Conservation (phyloP, 2,329 filamentous ascomycete genomes). For the Ascochyta clinopodiicola region DNA sequence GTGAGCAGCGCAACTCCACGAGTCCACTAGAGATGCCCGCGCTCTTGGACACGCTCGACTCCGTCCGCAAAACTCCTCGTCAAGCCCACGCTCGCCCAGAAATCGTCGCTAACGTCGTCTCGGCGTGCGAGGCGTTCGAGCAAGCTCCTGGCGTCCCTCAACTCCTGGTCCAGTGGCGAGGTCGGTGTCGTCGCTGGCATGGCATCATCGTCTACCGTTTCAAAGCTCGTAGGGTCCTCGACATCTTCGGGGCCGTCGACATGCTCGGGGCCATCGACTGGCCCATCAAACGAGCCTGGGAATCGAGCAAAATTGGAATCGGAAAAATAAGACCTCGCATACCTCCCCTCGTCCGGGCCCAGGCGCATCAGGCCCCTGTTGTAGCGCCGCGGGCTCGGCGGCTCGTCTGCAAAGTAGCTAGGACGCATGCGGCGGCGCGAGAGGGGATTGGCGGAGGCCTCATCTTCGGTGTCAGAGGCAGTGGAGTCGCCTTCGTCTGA, state of each 20-base stretch:
- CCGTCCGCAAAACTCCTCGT: slow-evolving; percentile 43
- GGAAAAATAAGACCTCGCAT: slow-evolving; percentile 39
- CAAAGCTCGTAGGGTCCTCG: slow-evolving; percentile 7
- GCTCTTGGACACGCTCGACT: slow-evolving; percentile 44
- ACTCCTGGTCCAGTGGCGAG: slow-evolving; percentile 45
- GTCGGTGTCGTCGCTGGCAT: slow-evolving; percentile 15
- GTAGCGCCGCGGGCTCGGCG: slow-evolving; percentile 39
- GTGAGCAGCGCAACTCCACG: neutral
- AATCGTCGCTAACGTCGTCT: slow-evolving; percentile 80
- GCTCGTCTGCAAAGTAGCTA: slow-evolving; percentile 32
- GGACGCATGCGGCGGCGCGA: slow-evolving; percentile 26
- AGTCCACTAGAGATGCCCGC: slow-evolving; percentile 33
- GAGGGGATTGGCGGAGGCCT: slow-evolving; percentile 47
- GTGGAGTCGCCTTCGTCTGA: slow-evolving; percentile 47
- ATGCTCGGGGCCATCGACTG: slow-evolving; percentile 23
- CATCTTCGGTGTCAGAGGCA: slow-evolving; percentile 60
- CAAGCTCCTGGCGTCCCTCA: slow-evolving; percentile 74
- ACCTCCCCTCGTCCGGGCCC: slow-evolving; percentile 35
- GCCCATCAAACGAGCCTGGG: slow-evolving; percentile 17
- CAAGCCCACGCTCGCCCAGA: slow-evolving; percentile 67
- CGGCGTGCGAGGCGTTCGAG: slow-evolving; percentile 72
- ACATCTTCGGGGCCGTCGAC: slow-evolving; percentile 19
- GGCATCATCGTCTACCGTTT: slow-evolving; percentile 28
- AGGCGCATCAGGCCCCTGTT: slow-evolving; percentile 37
- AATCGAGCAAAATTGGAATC: slow-evolving; percentile 5